Evolutionary conservation across 805 yeast genomes (phyloP).

Genomic region (Barnettozyma wickerhamii): DNA sequence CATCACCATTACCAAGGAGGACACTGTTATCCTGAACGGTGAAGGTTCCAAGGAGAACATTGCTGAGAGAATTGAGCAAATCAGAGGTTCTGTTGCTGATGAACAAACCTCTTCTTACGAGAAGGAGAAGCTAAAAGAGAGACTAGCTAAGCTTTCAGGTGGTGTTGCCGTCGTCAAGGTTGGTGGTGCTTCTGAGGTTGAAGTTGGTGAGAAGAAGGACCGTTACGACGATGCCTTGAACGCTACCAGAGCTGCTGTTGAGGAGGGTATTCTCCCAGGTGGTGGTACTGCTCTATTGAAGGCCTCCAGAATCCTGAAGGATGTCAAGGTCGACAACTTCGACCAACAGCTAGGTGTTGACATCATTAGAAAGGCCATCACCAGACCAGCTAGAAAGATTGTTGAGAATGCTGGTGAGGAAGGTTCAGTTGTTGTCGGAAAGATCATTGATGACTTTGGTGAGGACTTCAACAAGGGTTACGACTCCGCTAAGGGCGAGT

Average conservation of each 20-base stretch:
- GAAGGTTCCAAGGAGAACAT: conserved; percentile 86
- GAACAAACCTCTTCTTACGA: conserved; percentile 58
- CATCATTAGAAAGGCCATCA: conserved; percentile 89
- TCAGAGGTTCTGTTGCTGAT: conserved; percentile 24
- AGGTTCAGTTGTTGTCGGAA: conserved; percentile 95
- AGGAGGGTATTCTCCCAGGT: conserved; percentile 99
- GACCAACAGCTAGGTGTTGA: conserved; percentile 98
- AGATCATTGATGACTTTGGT: conserved; percentile 50
- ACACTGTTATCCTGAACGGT: conserved; percentile 93
- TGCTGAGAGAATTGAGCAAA: conserved; percentile 76
- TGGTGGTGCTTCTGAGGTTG: conserved; percentile 97
- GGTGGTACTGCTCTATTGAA: conserved; percentile 98
- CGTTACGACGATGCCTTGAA: conserved; percentile 98
- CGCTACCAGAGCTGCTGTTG: conserved; percentile 99
- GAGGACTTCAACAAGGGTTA: conserved; percentile 86
- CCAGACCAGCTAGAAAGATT: conserved; percentile 94
- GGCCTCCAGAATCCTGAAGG: conserved; percentile 63
- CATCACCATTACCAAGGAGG: conserved; percentile 92
- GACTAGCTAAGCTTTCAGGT: conserved; percentile 95
- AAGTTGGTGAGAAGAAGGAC: conserved; percentile 99
- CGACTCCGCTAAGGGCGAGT: conserved; percentile 91
- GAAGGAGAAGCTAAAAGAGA: conserved; percentile 95
- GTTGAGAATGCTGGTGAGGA: conserved; percentile 98
- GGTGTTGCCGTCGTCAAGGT: conserved; percentile 99
- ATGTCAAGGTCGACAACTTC: conserved; percentile 67